These are phyloP conservation scores for Heterobasidion occidentale DNA, from an alignment of 1,284 basidiomycete genomes.

Conservation along the genomic window DNA sequence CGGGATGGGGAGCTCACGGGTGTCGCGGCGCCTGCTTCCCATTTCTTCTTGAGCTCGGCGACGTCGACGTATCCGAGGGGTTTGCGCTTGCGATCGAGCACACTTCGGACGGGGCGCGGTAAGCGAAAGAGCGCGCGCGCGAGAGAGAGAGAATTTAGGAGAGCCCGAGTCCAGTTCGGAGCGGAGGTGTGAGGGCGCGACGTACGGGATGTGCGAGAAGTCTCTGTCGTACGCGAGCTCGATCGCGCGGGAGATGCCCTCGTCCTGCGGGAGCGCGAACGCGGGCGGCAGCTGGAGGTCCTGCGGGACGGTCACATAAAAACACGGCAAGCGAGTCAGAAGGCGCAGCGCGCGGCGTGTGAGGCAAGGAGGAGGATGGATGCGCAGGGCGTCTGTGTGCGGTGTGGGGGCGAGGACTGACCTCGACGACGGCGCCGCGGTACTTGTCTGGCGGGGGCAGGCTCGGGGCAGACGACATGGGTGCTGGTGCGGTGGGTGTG, in stretches of 20 bases:
- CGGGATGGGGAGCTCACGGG: conserved; percentile 44
- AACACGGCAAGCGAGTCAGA: background rate
- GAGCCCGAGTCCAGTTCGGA: background rate
- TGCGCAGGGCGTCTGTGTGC: background rate
- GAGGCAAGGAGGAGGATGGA: no score
- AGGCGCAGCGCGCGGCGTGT: background rate
- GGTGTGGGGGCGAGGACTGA: conserved; percentile 18
- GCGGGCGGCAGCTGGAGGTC: conserved; percentile 86
- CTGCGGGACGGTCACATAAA: conserved; percentile 27
- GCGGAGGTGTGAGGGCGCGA: conserved; percentile 3
- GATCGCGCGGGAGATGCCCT: conserved; percentile 66
- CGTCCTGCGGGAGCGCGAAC: conserved; percentile 70
- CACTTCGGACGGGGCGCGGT: conserved; percentile 32
- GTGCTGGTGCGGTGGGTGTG: background rate
- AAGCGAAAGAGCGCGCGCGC: background rate
- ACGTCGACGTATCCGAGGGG: conserved; percentile 83
- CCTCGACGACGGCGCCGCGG: conserved; percentile 77
- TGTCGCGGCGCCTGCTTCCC: conserved; percentile 65
- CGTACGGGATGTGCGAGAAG: conserved; percentile 85
- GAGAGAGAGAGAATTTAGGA: background rate
- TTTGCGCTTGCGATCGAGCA: conserved; percentile 63
- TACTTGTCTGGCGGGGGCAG: conserved; percentile 44
- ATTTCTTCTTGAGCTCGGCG: conserved; percentile 63
- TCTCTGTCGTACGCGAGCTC: conserved; percentile 86
- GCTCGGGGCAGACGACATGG: background rate